Conservation (phyloP, 164 flowering plant genomes). For the Vitis labrusca region DNA sequence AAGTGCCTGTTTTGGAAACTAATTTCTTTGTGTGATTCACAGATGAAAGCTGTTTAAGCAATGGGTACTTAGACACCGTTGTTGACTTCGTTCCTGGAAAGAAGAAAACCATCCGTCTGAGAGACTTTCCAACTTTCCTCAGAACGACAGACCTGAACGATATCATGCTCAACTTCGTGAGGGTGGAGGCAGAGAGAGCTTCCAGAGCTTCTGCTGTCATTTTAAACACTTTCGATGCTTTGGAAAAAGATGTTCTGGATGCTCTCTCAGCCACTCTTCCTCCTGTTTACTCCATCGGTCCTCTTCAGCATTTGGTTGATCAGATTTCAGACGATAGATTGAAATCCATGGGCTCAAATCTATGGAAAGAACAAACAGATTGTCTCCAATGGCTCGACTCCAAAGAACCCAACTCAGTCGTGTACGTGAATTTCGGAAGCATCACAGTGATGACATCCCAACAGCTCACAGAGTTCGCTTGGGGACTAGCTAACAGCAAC, state of each 20-base stretch:
- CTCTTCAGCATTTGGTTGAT: constrained; percentile 1
- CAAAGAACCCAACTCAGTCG: not conserved
- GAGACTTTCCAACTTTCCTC: constrained; percentile 36
- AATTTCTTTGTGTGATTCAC: not conserved
- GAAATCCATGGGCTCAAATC: not conserved
- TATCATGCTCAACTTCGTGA: constrained; percentile 19
- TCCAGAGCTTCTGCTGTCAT: constrained; percentile 25
- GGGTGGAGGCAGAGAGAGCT: constrained; percentile 10
- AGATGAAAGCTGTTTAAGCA: constrained; percentile 34
- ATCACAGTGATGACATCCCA: constrained; percentile 1
- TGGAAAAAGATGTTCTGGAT: constrained; percentile 5
- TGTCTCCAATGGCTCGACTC: constrained; percentile 9
- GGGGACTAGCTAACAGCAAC: constrained; percentile 3
- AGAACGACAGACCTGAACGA: constrained; percentile 35
- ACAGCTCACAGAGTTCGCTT: constrained; percentile 4
- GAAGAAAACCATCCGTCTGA: constrained; percentile 31
- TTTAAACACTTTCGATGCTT: constrained; percentile 27
- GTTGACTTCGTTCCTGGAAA: constrained; percentile 41
- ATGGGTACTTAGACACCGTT: constrained; percentile 37
- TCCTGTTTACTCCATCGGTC: constrained; percentile 3
- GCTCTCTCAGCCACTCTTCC: not conserved
- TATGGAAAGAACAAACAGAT: constrained; percentile 14
- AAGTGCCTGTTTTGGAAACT: not conserved
- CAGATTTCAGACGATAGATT: not conserved
- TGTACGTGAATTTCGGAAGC: constrained; percentile 9